A percentile compares a stretch with the other conserved stretches of the same genome.
phyloP scores from a whole-genome alignment of 352 stramenopile genomes.

The Phytophthora multivora region DNA sequence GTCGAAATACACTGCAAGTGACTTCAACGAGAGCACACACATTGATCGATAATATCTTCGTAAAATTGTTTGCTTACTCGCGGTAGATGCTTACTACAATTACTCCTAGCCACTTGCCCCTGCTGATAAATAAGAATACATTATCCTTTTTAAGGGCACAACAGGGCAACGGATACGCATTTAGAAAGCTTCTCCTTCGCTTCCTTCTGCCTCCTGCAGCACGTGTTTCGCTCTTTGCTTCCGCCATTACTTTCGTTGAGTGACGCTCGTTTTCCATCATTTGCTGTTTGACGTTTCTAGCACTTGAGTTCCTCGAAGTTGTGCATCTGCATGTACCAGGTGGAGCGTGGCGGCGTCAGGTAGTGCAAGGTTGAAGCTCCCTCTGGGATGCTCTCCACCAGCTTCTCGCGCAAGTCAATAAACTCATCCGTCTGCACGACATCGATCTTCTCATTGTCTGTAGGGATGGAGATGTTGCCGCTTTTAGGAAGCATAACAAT shows the following conservation, averaged over 20 bases:
- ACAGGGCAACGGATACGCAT: neutral
- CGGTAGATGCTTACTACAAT: constrained; percentile 5
- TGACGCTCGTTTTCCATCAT: constrained; percentile 7
- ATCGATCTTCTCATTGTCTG: constrained; percentile 80
- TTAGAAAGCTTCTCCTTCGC: constrained; percentile 24
- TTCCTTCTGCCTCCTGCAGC: constrained; percentile 14
- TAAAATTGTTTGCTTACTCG: constrained; percentile 13
- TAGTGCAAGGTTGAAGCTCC: constrained; percentile 39
- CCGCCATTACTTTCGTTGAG: neutral
- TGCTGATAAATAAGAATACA: constrained; percentile 50
- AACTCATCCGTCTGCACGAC: constrained; percentile 71
- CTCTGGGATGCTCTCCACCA: constrained; percentile 51
- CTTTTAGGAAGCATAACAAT: constrained; percentile 74
- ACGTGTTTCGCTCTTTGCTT: constrained; percentile 7
- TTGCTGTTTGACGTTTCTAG: constrained; percentile 23
- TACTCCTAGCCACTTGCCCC: too few species aligned
- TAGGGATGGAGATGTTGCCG: constrained; percentile 65
- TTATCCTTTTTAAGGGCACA: constrained; percentile 32
- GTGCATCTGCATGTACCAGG: constrained; percentile 86
- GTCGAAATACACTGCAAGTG: constrained; percentile 16
- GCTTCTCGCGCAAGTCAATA: constrained; percentile 63
- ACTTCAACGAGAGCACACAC: neutral
- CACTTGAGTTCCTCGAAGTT: constrained; percentile 70
- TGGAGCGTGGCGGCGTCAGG: constrained; percentile 76
- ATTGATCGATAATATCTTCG: neutral